Evolutionary conservation across 306 rosid species (phyloP).

Genomic region (Inga laurina): DNA sequence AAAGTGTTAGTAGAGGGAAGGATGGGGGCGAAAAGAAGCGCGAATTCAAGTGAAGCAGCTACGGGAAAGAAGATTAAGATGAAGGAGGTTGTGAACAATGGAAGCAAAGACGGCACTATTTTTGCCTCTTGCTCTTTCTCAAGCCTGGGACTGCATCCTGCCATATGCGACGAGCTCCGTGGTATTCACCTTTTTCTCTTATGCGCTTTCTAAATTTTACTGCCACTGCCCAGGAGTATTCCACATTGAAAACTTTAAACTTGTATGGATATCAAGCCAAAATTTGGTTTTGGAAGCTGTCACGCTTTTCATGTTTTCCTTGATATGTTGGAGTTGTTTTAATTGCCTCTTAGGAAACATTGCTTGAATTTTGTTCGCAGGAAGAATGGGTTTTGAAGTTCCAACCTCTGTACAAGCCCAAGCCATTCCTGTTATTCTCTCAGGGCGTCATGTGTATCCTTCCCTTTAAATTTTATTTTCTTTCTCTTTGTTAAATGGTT

Average conservation of each 20-base stretch:
- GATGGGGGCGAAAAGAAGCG: constrained; percentile 39
- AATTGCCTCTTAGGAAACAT: background rate
- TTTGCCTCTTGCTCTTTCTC: constrained; percentile 84
- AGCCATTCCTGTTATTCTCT: constrained; percentile 75
- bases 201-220: constrained; percentile 1
- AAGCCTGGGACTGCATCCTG: constrained; percentile 75
- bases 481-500: background rate
- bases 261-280: background rate
- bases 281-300: background rate
- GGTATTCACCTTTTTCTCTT: constrained; percentile 39
- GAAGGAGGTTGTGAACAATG: background rate
- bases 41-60: constrained; percentile 9
- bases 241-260: background rate
- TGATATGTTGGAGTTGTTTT: background rate
- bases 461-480: background rate
- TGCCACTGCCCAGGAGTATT: background rate
- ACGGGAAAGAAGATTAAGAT: constrained; percentile 26
- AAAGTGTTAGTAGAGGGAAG: background rate
- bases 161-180: constrained; percentile 77
- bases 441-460: constrained; percentile 84
- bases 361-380: constrained; percentile 31
- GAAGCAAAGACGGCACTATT: constrained; percentile 25
- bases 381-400: constrained; percentile 77
- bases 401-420: constrained; percentile 90
- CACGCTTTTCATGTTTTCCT: background rate